A percentile compares a stretch with the other conserved stretches of the same genome.
phyloP scores from a whole-genome alignment of 306 rosid genomes.

The Senna siamea region DNA sequence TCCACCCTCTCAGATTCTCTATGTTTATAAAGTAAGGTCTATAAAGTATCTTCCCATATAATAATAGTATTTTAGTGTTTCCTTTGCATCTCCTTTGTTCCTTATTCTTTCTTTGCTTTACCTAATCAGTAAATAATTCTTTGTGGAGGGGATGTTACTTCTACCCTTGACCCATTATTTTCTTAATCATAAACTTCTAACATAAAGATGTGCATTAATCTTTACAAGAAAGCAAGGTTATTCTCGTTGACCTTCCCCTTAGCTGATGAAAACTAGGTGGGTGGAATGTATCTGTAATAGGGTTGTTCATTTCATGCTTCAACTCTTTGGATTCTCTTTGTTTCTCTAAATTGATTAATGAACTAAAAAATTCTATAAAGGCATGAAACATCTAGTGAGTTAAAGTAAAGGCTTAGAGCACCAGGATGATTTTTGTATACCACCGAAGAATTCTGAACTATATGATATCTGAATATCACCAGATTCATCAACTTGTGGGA shows the following conservation, averaged over 20 bases:
- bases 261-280: not conserved
- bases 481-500: constrained; percentile 56
- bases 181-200: not conserved
- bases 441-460: constrained; percentile 26
- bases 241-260: constrained; percentile 26
- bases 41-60: constrained; percentile 24
- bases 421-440: constrained; percentile 29
- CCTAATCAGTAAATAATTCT: constrained; percentile 25
- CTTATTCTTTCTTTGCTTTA: constrained; percentile 30
- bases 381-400: constrained; percentile 36
- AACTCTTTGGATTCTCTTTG: constrained; percentile 25
- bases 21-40: constrained; percentile 37
- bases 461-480: constrained; percentile 29
- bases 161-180: constrained; percentile 12
- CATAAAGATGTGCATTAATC: not conserved
- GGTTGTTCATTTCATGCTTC: constrained; percentile 4
- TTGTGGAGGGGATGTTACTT: constrained; percentile 24
- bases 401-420: constrained; percentile 26
- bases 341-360: constrained; percentile 20
- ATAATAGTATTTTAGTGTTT: constrained; percentile 4
- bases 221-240: constrained; percentile 9
- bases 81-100: constrained; percentile 40
- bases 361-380: constrained; percentile 12
- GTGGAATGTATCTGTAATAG: not conserved
- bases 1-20: constrained; percentile 22